Conservation (phyloP, 169 alveolate species). For the Plasmodium gonderi region DNA sequence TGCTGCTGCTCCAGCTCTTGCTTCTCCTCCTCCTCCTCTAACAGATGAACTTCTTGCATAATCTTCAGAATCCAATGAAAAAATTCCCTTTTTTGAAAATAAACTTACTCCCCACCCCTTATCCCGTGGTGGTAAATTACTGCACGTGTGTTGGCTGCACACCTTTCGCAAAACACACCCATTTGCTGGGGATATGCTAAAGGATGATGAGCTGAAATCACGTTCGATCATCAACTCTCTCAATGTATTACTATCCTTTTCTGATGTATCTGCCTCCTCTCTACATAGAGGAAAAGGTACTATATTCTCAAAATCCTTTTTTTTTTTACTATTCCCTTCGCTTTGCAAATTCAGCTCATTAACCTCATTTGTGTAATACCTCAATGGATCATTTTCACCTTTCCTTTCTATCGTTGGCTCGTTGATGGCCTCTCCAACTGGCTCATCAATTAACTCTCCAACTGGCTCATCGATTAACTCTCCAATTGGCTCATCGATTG, state of each 20-base stretch:
- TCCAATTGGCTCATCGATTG: too few species aligned
- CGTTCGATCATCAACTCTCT: constrained; percentile 2
- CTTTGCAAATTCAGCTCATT: not conserved
- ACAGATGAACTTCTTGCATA: not conserved
- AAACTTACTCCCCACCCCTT: not conserved
- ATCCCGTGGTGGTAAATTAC: not conserved
- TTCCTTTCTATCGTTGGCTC: not conserved
- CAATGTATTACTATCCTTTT: not conserved
- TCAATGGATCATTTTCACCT: not conserved
- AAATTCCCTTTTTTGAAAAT: not conserved
- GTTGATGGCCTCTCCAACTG: too few species aligned
- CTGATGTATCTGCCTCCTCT: not conserved
- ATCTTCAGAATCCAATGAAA: not conserved
- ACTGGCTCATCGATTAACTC: too few species aligned
- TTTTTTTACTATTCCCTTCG: not conserved
- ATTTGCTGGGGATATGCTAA: not conserved
- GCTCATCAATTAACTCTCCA: not conserved
- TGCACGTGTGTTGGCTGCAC: not conserved
- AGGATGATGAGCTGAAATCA: not conserved
- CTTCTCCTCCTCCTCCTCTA: too few species aligned
- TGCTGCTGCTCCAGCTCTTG: too few species aligned
- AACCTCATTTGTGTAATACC: not conserved
- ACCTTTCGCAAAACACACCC: not conserved
- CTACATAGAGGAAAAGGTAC: not conserved
- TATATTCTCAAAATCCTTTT: too few species aligned